A percentile compares a stretch with the other conserved stretches of the same genome.
These are phyloP conservation scores for Clarireedia homoeocarpa DNA, from an alignment of 2,329 filamentous ascomycete genomes.

Conservation along the genomic window DNA sequence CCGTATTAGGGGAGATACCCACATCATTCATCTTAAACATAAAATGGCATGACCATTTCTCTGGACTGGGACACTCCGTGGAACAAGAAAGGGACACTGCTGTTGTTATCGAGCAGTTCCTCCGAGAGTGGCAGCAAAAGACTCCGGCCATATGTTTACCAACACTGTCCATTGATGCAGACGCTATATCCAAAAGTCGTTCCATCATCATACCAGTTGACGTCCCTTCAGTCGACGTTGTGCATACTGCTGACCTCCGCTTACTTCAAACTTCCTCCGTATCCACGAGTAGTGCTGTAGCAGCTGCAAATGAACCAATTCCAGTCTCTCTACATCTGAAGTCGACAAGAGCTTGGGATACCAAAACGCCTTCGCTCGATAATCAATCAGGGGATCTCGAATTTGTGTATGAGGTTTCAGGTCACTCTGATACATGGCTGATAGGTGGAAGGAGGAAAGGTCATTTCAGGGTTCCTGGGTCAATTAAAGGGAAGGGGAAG, in stretches of 20 bases:
- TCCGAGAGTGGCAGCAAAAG: constrained; percentile 23
- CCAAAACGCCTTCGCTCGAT: constrained; percentile 25
- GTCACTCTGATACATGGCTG: constrained; percentile 71
- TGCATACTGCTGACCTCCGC: constrained; percentile 69
- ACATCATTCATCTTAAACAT: constrained; percentile 40
- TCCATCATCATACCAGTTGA: constrained; percentile 85
- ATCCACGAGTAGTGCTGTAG: constrained; percentile 33
- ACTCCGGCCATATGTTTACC: constrained; percentile 20
- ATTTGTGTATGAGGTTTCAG: constrained; percentile 77
- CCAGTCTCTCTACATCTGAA: constrained; percentile 52
- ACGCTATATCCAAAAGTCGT: constrained; percentile 36
- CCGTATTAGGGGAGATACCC: constrained; percentile 43
- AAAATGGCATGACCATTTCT: constrained; percentile 43
- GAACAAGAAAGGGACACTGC: constrained; percentile 24
- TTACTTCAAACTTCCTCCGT: constrained; percentile 35
- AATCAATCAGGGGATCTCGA: constrained; percentile 43
- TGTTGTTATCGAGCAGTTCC: constrained; percentile 17
- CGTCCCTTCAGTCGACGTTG: constrained; percentile 71
- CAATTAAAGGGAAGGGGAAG: constrained; percentile 37
- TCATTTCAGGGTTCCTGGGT: constrained; percentile 57
- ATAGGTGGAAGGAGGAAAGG: constrained; percentile 74
- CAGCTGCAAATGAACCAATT: constrained; percentile 57
- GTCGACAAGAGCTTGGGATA: constrained; percentile 58
- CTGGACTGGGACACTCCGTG: constrained; percentile 37
- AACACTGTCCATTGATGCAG: constrained; percentile 18